A percentile compares a stretch with the other conserved stretches of the same genome.
Conservation (phyloP, 2,329 filamentous ascomycete species). For the Penicillium italicum region DNA sequence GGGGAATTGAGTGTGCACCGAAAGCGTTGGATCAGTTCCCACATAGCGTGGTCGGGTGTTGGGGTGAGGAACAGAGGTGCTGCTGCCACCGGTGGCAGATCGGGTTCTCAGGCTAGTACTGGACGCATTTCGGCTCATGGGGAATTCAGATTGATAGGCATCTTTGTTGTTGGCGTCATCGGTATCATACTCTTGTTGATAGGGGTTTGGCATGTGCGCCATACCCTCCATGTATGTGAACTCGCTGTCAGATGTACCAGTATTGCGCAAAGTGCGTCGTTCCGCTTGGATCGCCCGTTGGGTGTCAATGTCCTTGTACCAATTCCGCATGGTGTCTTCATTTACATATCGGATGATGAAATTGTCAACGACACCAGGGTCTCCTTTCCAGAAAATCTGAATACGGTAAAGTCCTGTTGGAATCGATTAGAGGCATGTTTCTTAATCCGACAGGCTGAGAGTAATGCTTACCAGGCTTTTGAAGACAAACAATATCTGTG, state of each 20-base stretch:
- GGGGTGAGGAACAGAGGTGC: slow-evolving; percentile 36
- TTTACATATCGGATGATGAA: slow-evolving; percentile 92
- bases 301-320: slow-evolving; percentile 73
- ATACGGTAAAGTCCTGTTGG: slow-evolving; percentile 79
- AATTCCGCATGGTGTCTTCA: slow-evolving; percentile 90
- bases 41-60: slow-evolving; percentile 66
- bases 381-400: slow-evolving; percentile 98
- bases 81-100: slow-evolving; percentile 65
- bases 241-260: slow-evolving; percentile 60
- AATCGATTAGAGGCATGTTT: neutral
- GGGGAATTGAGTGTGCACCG: slow-evolving; percentile 62
- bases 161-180: slow-evolving; percentile 46
- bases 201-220: slow-evolving; percentile 73
- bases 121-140: slow-evolving; percentile 65
- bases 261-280: slow-evolving; percentile 50
- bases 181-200: slow-evolving; percentile 59
- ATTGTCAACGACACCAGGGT: slow-evolving; percentile 91
- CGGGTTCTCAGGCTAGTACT: slow-evolving; percentile 71
- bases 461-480: slow-evolving; percentile 72
- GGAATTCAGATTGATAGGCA: slow-evolving; percentile 47
- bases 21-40: slow-evolving; percentile 60
- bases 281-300: slow-evolving; percentile 63
- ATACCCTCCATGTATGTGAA: slow-evolving; percentile 76
- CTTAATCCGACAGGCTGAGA: slow-evolving; percentile 1
- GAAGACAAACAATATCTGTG: slow-evolving; percentile 83